These are phyloP conservation scores for Hansenula lynferdii DNA, from an alignment of 1,139 yeast genomes.

Conservation along the genomic window DNA sequence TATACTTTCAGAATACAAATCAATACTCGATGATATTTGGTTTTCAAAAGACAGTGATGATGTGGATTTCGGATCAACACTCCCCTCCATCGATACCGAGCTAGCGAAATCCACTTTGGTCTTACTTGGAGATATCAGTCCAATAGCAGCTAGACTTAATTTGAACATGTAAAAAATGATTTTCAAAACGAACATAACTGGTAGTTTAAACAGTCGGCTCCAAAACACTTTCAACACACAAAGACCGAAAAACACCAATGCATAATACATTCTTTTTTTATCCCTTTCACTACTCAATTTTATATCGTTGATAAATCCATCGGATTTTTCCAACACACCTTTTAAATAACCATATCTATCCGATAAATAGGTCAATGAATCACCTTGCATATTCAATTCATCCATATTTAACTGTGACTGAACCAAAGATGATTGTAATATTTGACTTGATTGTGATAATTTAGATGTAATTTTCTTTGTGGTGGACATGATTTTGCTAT, in stretches of 20 bases:
- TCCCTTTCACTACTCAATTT: conserved; percentile 53
- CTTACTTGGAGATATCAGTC: conserved; percentile 17
- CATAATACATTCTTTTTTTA: conserved; percentile 46
- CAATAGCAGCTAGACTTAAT: conserved; percentile 23
- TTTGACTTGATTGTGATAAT: conserved; percentile 30
- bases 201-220: conserved; percentile 48
- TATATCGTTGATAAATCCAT: conserved; percentile 39
- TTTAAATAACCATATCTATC: conserved; percentile 43
- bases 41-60: neutral
- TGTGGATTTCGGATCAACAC: neutral
- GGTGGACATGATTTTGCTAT: conserved; percentile 28
- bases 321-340: conserved; percentile 43
- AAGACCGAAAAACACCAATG: conserved; percentile 43
- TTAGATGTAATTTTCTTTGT: conserved; percentile 31
- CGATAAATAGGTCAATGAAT: conserved; percentile 40
- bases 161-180: conserved; percentile 44
- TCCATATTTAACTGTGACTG: conserved; percentile 58
- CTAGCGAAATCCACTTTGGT: neutral
- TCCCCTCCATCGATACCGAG: neutral
- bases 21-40: neutral
- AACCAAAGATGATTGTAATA: conserved; percentile 48
- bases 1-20: neutral
- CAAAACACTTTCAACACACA: conserved; percentile 54
- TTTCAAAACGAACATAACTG: conserved; percentile 46
- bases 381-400: conserved; percentile 51